phyloP scores from a whole-genome alignment of 176 grass and related monocot genomes.

The Secale cereale region DNA sequence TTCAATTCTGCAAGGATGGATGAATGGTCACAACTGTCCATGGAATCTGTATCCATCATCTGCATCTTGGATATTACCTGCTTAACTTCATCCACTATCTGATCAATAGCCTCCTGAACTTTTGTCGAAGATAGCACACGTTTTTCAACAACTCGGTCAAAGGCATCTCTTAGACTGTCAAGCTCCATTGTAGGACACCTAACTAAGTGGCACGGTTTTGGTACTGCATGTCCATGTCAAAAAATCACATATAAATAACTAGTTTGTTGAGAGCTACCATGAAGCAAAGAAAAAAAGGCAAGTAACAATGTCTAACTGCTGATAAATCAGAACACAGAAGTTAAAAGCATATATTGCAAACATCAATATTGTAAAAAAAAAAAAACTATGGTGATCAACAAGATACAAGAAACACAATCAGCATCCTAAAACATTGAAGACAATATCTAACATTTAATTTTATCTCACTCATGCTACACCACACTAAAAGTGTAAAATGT shows the following conservation, averaged over 20 bases:
- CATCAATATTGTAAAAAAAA: background rate
- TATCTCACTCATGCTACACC: background rate
- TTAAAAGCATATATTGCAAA: background rate
- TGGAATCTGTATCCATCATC: slow-evolving; percentile 44
- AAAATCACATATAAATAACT: slow-evolving; percentile 2
- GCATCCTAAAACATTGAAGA: background rate
- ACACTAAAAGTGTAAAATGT: background rate
- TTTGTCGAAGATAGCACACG: slow-evolving; percentile 47
- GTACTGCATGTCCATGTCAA: background rate
- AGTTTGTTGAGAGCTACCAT: background rate
- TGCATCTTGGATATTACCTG: slow-evolving; percentile 51
- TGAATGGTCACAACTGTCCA: slow-evolving; percentile 39
- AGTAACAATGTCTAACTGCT: background rate
- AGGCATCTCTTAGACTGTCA: slow-evolving; percentile 65
- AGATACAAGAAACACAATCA: background rate
- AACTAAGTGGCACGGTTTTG: slow-evolving; percentile 11
- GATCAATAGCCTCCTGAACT: slow-evolving; percentile 55
- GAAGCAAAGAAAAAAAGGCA: background rate
- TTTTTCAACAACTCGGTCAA: slow-evolving; percentile 74
- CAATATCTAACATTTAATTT: background rate
- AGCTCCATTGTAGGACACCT: slow-evolving; percentile 64
- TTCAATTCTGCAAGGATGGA: slow-evolving; percentile 60
- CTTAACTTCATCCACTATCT: slow-evolving; percentile 60
- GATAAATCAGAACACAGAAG: slow-evolving; percentile 5
- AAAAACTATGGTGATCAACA: background rate